Conservation (phyloP, 805 yeast species). For the Nakazawaea ernobii region DNA sequence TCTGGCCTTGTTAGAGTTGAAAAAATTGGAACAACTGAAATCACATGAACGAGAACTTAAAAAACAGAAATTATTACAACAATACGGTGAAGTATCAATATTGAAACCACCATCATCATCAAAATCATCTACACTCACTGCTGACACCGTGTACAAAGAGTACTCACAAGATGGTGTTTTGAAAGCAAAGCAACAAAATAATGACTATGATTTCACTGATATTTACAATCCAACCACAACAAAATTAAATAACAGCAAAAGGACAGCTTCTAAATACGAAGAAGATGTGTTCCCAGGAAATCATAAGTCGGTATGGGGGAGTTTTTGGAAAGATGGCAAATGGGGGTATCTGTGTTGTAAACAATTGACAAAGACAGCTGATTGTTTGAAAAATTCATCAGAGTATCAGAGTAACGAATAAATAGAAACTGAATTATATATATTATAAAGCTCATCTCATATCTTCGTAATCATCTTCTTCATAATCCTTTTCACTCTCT, state of each 20-base stretch:
- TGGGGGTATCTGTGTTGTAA: conserved; percentile 44
- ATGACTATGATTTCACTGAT: conserved; percentile 13
- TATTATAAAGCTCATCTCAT: conserved; percentile 4
- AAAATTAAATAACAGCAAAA: neutral
- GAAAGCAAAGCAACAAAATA: conserved; percentile 9
- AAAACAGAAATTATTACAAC: conserved; percentile 26
- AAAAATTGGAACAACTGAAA: conserved; percentile 26
- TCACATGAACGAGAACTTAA: conserved; percentile 22
- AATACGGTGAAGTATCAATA: conserved; percentile 28
- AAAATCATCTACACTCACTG: neutral
- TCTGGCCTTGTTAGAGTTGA: conserved; percentile 30
- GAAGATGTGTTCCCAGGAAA: conserved; percentile 33
- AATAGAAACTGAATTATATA: neutral
- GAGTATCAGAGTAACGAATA: too few relatives aligned
- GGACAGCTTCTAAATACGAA: conserved; percentile 20
- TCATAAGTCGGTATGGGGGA: conserved; percentile 38
- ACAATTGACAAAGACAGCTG: conserved; percentile 23
- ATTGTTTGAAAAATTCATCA: conserved; percentile 20
- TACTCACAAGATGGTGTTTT: conserved; percentile 7
- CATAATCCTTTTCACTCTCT: neutral
- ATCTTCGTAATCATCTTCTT: conserved; percentile 11
- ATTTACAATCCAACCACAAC: conserved; percentile 2
- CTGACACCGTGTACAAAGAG: conserved; percentile 5
- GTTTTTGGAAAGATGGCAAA: conserved; percentile 32
- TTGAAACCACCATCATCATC: too few relatives aligned